Base-by-base conservation (phyloP, 345 rosid species). In the Erysimum cheiranthoides region DNA sequence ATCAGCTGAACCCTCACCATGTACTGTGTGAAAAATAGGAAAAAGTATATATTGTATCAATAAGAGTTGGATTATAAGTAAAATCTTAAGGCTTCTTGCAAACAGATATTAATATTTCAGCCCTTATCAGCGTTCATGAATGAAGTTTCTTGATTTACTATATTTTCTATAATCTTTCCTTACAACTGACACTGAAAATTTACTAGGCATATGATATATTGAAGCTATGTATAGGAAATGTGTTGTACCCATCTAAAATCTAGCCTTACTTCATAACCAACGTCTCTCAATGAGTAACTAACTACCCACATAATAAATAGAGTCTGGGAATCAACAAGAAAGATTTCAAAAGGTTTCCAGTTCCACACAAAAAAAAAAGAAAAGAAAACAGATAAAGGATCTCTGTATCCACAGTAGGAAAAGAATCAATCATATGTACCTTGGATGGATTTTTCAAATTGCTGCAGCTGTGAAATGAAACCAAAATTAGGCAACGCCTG, bases 401-500 rank as follows among this genome's bases (percentile, higher is more conserved):
- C 43, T 21, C 11, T 12, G 40, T 9, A 16, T n/a, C n/a, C 17
- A 65, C 12, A 63, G 36, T 52, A 21, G 18, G 49, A 16, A 52
- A 21, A 71, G 16, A 46, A 46, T n/a, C n/a, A n/a, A 57, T 27
- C 66, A n/a, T n/a, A 46, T 57, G 60, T 42, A 83, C 86, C 81
- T 75, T 76, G 66, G 69, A 86, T 88, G 71, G 86, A 80, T 74
- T 82, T 86, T 70, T 89, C 88, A 13, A 74, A 84, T 7, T 83
- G 84, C 60, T 66, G 73, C 34, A 93, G 82, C 76, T 88, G 97
- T 16, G 72, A 65, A 50, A 86, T 73, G 78, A 90, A 90, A 71
- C 98, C 93, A 18, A 62, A 28, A 62, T 90, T 93, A 21, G 98
- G 95, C 61, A 76, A 60, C 17, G 98, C 93, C 61, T 80, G 88